Base-by-base conservation (phyloP, 129 eudicot genomes). In the Dittrichia graveolens region DNA sequence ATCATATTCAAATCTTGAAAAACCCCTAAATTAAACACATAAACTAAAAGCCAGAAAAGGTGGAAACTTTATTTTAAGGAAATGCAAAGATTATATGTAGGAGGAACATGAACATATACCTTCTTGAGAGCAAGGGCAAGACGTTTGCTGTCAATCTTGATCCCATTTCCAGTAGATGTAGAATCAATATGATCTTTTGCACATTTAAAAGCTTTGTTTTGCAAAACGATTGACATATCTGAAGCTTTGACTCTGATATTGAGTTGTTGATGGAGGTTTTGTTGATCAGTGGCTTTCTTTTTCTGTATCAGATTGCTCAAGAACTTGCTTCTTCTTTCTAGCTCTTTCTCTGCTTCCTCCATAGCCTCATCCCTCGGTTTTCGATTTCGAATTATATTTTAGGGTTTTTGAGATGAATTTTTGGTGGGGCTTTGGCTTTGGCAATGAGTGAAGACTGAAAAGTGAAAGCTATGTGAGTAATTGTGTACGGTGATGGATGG, bases 311-410 rank as follows among this genome's bases (percentile, higher is more conserved):
- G 71, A 72, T 90, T 89, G 78, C 77, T 89, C 86, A 92, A 83
- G 75, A 89, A 93, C 72, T 87, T 87, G 86, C 96, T 93, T 66
- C 98, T 89, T 63, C 95, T 93, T 85, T 93, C 98, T 61, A 93
- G 65, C 68, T 93, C 98, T 66, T 82, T 76, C 69, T 89, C 96
- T 70, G 92, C 98, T 72, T 90, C 96, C 72, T 72, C 80, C 83
- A 73, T 64, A 40, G 47, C 78, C 35, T 56, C 82, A 79, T 78
- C 46, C 56, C 79, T 47, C 16, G 37, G 4, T 10, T 48, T 16
- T 59, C 60, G 15, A 3, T 72, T 47, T 52, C 18, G 0, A 15
- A 35, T 9, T 73, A 12, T 61, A 35, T 9, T 73, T 61, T 41
- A 38, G 52, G 66, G 48, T 3, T 59, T 50, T 73, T 73, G 9